phyloP scores from a whole-genome alignment of 2,329 filamentous ascomycete species.

The Meredithiella fracta region DNA sequence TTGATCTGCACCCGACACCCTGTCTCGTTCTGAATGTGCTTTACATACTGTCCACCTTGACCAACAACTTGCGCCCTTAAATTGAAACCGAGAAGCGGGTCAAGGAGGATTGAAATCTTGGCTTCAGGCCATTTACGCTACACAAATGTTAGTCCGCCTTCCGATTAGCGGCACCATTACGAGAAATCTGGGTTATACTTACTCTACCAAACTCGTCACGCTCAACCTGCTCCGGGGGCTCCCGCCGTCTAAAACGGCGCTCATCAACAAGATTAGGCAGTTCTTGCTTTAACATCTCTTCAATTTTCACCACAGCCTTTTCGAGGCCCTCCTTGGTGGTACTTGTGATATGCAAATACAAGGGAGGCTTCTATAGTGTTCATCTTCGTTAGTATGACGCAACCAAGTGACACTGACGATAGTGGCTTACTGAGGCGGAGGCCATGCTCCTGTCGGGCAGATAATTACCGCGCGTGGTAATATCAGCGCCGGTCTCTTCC shows the following conservation, averaged over 20 bases:
- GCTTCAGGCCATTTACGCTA: conserved; percentile 98
- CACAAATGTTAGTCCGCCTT: conserved; percentile 13
- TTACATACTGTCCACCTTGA: conserved; percentile 85
- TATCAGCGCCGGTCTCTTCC: conserved; percentile 99
- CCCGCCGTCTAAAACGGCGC: conserved; percentile 71
- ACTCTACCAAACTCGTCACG: conserved; percentile 82
- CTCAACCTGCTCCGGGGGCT: conserved; percentile 63
- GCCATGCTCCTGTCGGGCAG: conserved; percentile 97
- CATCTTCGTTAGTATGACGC: conserved; percentile 12
- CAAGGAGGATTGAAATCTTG: conserved; percentile 77
- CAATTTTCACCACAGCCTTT: conserved; percentile 68
- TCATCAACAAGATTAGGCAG: conserved; percentile 91
- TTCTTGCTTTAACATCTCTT: conserved; percentile 92
- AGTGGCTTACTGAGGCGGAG: conserved; percentile 60
- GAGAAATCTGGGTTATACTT: conserved; percentile 18
- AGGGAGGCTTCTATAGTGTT: conserved; percentile 57
- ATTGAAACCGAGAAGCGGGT: conserved; percentile 88
- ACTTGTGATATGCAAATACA: conserved; percentile 92
- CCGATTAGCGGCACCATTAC: neutral
- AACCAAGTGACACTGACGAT: neutral
- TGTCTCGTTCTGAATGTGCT: conserved; percentile 93
- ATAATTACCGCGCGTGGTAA: conserved; percentile 92
- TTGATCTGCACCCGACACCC: conserved; percentile 96
- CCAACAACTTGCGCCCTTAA: conserved; percentile 91
- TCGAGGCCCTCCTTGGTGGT: conserved; percentile 85